These are phyloP conservation scores for Bipolaris bicolor DNA, from an alignment of 2,329 filamentous ascomycete species.

Conservation along the genomic window DNA sequence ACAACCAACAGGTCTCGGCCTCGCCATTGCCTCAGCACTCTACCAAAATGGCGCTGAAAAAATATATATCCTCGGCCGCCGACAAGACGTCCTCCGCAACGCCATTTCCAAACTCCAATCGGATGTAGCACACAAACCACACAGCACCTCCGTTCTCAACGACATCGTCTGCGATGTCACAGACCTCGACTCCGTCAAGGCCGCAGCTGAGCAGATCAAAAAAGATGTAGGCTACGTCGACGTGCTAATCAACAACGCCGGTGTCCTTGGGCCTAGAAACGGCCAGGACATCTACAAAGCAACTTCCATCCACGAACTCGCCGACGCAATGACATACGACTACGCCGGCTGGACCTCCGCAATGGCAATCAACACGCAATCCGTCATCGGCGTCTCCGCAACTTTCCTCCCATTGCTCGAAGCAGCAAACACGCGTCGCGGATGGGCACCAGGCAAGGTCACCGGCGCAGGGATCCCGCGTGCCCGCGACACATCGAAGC, in stretches of 20 bases:
- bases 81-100: constrained; percentile 49
- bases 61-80: constrained; percentile 55
- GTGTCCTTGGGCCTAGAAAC: constrained; percentile 54
- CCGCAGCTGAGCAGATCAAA: constrained; percentile 52
- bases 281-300: constrained; percentile 51
- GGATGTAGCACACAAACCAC: constrained; percentile 34
- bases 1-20: constrained; percentile 43
- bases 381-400: constrained; percentile 53
- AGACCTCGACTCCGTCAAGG: constrained; percentile 49
- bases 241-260: constrained; percentile 61
- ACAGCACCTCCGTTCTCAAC: constrained; percentile 37
- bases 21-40: constrained; percentile 52
- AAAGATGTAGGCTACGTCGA: constrained; percentile 56
- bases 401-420: constrained; percentile 55
- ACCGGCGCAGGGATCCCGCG: constrained; percentile 34
- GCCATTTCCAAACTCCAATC: constrained; percentile 46
- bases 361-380: constrained; percentile 54
- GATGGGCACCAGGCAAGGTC: constrained; percentile 46
- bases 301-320: constrained; percentile 53
- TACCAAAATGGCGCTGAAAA: constrained; percentile 50
- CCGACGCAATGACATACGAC: constrained; percentile 48
- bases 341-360: constrained; percentile 44
- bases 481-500: constrained; percentile 27
- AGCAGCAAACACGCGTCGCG: constrained; percentile 52
- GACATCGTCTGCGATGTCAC: constrained; percentile 55